Conservation (phyloP, 2,329 filamentous ascomycete genomes). For the Penicillium paneum region DNA sequence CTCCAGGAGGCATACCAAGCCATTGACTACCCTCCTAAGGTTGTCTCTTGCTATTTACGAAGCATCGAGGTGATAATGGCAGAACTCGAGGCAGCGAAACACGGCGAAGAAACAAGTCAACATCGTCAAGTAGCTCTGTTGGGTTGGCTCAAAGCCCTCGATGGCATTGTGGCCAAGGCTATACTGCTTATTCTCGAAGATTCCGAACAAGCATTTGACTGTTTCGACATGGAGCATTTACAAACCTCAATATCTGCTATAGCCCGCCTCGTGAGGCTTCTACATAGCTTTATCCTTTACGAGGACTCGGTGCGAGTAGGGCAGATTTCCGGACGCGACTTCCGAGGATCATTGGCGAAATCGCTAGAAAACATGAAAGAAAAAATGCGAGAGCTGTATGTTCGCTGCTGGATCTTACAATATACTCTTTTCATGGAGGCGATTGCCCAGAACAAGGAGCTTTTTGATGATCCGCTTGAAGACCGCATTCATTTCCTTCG, state of each 20-base stretch:
- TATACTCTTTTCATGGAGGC: slow-evolving; percentile 77
- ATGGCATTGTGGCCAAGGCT: slow-evolving; percentile 70
- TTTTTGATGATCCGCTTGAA: slow-evolving; percentile 65
- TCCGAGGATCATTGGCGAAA: slow-evolving; percentile 48
- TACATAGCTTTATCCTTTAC: slow-evolving; percentile 76
- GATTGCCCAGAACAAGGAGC: slow-evolving; percentile 61
- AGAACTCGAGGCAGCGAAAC: slow-evolving; percentile 62
- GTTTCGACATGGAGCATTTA: slow-evolving; percentile 76
- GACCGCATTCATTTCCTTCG: slow-evolving; percentile 77
- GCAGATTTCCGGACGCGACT: slow-evolving; percentile 60
- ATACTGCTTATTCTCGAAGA: slow-evolving; percentile 68
- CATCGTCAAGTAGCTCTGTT: slow-evolving; percentile 70
- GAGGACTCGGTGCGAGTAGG: slow-evolving; percentile 85
- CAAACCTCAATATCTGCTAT: slow-evolving; percentile 69
- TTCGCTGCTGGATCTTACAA: slow-evolving; percentile 82
- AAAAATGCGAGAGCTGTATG: slow-evolving; percentile 80
- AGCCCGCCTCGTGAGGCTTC: slow-evolving; percentile 66
- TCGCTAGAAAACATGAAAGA: slow-evolving; percentile 53
- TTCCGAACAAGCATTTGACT: slow-evolving; percentile 66
- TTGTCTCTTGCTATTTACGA: slow-evolving; percentile 80
- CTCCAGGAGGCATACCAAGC: slow-evolving; percentile 83
- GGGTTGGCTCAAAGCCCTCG: slow-evolving; percentile 72
- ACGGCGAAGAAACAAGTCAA: slow-evolving; percentile 54
- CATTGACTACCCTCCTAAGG: slow-evolving; percentile 82
- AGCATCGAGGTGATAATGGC: slow-evolving; percentile 78